phyloP scores from a whole-genome alignment of 2,329 filamentous ascomycete species.

The Calonectria montana region DNA sequence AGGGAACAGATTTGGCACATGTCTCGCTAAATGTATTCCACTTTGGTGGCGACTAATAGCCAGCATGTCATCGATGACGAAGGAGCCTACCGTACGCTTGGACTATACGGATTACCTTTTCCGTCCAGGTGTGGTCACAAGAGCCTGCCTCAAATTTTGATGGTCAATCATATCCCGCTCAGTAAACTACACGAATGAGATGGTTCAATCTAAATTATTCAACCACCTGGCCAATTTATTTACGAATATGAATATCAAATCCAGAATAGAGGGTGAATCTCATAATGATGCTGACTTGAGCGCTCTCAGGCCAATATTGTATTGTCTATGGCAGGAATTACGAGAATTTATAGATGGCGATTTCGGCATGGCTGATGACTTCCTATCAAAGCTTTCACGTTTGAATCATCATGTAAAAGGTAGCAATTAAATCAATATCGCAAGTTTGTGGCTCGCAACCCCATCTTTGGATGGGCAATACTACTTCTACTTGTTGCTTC shows the following conservation, averaged over 20 bases:
- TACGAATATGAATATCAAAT: neutral
- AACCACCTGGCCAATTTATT: too few relatives aligned
- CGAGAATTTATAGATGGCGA: neutral
- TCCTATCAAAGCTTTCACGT: neutral
- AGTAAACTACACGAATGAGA: neutral
- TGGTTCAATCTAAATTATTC: too few relatives aligned
- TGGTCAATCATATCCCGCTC: too few relatives aligned
- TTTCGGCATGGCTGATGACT: neutral
- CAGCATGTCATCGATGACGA: neutral
- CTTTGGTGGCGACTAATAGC: neutral
- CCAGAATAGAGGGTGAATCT: neutral
- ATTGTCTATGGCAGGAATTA: too few relatives aligned
- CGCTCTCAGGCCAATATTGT: too few relatives aligned
- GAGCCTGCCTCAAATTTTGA: neutral
- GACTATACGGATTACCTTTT: conserved; percentile 13
- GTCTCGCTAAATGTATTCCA: conserved; percentile 16
- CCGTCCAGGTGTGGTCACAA: neutral
- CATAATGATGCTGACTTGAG: neutral
- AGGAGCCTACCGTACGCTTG: neutral
- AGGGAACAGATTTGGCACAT: conserved; percentile 1
- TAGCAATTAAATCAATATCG: neutral
- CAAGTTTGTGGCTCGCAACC: neutral
- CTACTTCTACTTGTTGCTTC: neutral
- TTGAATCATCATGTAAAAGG: neutral
- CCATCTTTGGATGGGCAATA: neutral